Evolutionary conservation across 805 yeast species (phyloP).

Genomic region (Candida tammaniensis): DNA sequence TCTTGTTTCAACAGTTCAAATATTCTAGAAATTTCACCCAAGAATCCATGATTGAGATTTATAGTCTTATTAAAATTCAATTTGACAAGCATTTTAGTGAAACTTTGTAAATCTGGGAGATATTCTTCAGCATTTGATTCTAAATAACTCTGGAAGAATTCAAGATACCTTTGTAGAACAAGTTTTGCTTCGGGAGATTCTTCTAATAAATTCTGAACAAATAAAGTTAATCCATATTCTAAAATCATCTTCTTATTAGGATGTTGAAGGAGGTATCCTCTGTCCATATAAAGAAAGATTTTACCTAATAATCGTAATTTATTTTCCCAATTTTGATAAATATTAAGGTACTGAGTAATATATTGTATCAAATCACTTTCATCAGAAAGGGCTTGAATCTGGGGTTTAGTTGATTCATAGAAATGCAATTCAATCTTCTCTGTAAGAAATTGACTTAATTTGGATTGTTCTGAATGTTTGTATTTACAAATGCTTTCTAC

Average conservation of each 20-base stretch:
- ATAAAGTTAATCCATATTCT: constrained; percentile 22
- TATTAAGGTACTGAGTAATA: constrained; percentile 12
- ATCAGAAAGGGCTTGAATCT: constrained; percentile 3
- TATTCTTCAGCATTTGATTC: constrained; percentile 1
- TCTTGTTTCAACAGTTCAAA: constrained; percentile 15
- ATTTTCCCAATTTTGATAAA: constrained; percentile 22
- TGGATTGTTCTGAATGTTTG: constrained; percentile 32
- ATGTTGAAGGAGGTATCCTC: constrained; percentile 32
- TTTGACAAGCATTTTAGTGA: constrained; percentile 19
- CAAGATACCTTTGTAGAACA: constrained; percentile 12
- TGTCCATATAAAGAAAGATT: constrained; percentile 35
- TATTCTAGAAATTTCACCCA: constrained; percentile 12
- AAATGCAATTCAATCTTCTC: constrained; percentile 19
- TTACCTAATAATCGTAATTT: constrained; percentile 23
- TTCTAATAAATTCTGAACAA: constrained; percentile 15
- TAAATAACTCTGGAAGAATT: constrained; percentile 9
- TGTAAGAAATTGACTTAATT: constrained; percentile 19
- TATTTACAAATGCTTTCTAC: constrained; percentile 32
- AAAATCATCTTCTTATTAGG: constrained; percentile 25
- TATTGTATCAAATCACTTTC: constrained; percentile 2
- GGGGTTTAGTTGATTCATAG: constrained; percentile 10
- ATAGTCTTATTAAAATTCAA: constrained; percentile 18
- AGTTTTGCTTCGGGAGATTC: constrained; percentile 5
- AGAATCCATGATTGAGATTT: constrained; percentile 13
- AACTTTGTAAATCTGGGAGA: constrained; percentile 9